Evolutionary conservation across 345 rosid species (phyloP).

Genomic region (Lepidium africanum): DNA sequence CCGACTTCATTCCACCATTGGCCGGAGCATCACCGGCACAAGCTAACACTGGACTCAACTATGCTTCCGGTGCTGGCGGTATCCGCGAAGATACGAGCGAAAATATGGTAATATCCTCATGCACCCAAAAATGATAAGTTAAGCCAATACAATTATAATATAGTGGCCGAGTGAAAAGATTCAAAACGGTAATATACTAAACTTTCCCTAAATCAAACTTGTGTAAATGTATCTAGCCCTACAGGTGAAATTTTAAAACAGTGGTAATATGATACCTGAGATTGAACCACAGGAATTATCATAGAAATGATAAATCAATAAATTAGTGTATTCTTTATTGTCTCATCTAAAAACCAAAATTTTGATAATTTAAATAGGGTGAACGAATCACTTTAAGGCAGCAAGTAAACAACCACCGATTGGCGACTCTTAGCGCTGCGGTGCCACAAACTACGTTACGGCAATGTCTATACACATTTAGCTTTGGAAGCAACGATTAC

Average conservation of each 20-base stretch:
- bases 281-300: too few relatives aligned
- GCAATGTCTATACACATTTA: constrained; percentile 38
- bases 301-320: too few relatives aligned
- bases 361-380: constrained; percentile 28
- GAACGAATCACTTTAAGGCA: constrained; percentile 26
- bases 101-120: constrained; percentile 31
- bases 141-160: too few relatives aligned
- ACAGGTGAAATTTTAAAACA: too few relatives aligned
- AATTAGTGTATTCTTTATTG: too few relatives aligned
- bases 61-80: constrained; percentile 64
- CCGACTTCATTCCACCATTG: constrained; percentile 32
- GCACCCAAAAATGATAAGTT: too few relatives aligned
- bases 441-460: constrained; percentile 16
- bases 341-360: not conserved
- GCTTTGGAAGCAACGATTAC: constrained; percentile 47
- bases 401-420: constrained; percentile 40
- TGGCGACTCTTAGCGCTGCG: constrained; percentile 8
- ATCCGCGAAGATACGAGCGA: constrained; percentile 43
- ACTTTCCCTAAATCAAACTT: too few relatives aligned
- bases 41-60: constrained; percentile 42
- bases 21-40: constrained; percentile 18
- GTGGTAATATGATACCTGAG: too few relatives aligned
- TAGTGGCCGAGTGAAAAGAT: too few relatives aligned
- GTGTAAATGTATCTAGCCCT: too few relatives aligned
- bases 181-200: too few relatives aligned